Conservation (phyloP, 2,329 filamentous ascomycete species). For the Paecilomyces sp. region DNA sequence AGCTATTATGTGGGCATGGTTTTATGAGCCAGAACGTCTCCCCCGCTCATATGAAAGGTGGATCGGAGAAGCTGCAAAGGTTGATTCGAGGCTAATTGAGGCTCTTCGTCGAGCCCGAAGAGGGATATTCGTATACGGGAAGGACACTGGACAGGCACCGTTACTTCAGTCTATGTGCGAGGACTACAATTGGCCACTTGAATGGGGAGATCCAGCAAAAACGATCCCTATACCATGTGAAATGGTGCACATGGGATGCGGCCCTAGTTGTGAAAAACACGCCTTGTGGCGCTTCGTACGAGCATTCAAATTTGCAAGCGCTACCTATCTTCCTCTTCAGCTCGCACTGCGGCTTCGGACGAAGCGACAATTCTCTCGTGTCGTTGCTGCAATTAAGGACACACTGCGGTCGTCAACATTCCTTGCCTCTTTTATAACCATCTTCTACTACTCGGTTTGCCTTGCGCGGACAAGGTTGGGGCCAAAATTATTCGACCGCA, state of each 20-base stretch:
- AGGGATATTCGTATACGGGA: slow-evolving; percentile 62
- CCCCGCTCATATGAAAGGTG: slow-evolving; percentile 71
- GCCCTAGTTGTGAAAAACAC: slow-evolving; percentile 65
- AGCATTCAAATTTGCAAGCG: slow-evolving; percentile 67
- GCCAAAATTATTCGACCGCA: slow-evolving; percentile 56
- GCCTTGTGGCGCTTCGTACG: slow-evolving; percentile 59
- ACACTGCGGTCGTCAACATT: slow-evolving; percentile 68
- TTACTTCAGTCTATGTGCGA: slow-evolving; percentile 65
- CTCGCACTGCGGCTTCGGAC: slow-evolving; percentile 53
- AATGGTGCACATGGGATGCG: slow-evolving; percentile 73
- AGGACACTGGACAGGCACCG: slow-evolving; percentile 62
- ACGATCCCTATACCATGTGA: slow-evolving; percentile 72
- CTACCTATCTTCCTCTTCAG: slow-evolving; percentile 70
- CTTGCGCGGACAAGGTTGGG: slow-evolving; percentile 67
- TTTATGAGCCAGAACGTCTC: slow-evolving; percentile 65
- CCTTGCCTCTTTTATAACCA: slow-evolving; percentile 65
- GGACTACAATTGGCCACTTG: slow-evolving; percentile 61
- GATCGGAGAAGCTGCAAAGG: slow-evolving; percentile 69
- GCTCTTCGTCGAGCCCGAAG: slow-evolving; percentile 61
- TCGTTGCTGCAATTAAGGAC: slow-evolving; percentile 49
- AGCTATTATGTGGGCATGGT: slow-evolving; percentile 84
- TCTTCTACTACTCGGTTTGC: slow-evolving; percentile 84
- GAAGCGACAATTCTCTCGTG: slow-evolving; percentile 38
- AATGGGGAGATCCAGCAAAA: slow-evolving; percentile 64
- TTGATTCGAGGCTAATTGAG: slow-evolving; percentile 67